Evolutionary conservation across 176 grass and related monocot genomes (phyloP).

Genomic region (Elymus sibiricus): DNA sequence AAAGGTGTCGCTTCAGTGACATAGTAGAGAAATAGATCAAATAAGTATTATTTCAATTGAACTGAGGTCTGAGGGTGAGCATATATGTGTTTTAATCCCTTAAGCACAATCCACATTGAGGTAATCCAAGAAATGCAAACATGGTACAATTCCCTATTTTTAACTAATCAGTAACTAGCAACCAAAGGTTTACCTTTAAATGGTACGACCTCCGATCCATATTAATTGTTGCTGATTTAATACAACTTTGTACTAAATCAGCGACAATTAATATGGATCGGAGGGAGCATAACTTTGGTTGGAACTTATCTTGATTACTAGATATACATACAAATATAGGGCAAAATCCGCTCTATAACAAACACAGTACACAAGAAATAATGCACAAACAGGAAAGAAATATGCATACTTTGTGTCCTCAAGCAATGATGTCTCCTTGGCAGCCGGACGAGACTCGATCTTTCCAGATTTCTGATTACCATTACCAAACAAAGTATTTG

Average conservation of each 20-base stretch:
- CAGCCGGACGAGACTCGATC: conserved; percentile 1
- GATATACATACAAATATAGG: neutral
- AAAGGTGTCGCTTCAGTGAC: neutral
- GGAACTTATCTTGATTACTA: neutral
- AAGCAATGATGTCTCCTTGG: conserved; percentile 26
- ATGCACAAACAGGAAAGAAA: conserved; percentile 11
- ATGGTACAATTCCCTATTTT: neutral
- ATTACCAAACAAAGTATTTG: conserved; percentile 19
- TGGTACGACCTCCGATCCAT: too few relatives aligned
- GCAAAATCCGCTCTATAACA: neutral
- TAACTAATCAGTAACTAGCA: neutral
- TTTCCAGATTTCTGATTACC: conserved; percentile 40
- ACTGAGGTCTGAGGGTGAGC: neutral
- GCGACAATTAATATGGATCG: too few relatives aligned
- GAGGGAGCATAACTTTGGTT: neutral
- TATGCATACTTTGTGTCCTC: conserved; percentile 36
- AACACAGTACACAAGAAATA: neutral
- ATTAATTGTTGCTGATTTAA: too few relatives aligned
- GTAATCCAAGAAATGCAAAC: neutral
- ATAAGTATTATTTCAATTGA: neutral
- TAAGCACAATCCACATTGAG: neutral
- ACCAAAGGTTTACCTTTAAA: neutral
- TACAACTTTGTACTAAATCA: too few relatives aligned
- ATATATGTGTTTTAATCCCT: neutral
- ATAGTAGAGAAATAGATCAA: neutral